Evolutionary conservation across 164 flowering plant genomes (phyloP).

Genomic region (Berberis vulgaris): DNA sequence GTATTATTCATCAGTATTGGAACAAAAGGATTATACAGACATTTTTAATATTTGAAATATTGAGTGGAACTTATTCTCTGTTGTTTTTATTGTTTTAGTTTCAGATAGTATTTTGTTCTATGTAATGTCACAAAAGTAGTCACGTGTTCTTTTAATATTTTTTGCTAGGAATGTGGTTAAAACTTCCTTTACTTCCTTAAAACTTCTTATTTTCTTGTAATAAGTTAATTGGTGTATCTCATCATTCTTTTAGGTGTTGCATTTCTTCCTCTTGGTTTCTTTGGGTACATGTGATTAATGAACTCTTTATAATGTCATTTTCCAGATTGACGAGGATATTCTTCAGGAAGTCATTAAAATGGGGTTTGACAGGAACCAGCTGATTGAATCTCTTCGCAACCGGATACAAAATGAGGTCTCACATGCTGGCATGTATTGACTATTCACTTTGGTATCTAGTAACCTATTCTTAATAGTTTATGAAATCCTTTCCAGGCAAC

Average conservation of each 20-base stretch:
- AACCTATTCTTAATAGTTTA: background rate
- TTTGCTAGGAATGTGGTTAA: no score
- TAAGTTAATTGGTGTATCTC: background rate
- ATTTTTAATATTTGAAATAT: no score
- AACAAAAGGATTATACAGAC: no score
- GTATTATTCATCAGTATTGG: no score
- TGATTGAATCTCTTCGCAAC: background rate
- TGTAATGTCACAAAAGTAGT: no score
- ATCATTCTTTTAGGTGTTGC: background rate
- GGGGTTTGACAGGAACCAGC: constrained; percentile 59
- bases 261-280: background rate
- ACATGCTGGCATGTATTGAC: constrained; percentile 7
- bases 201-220: no score
- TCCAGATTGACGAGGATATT: constrained; percentile 36
- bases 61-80: no score
- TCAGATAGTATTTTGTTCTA: no score
- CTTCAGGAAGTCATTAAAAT: constrained; percentile 74
- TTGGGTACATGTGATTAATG: background rate
- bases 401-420: constrained; percentile 16
- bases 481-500: constrained; percentile 24
- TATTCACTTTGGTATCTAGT: background rate
- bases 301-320: background rate
- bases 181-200: no score
- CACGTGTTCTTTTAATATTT: no score
- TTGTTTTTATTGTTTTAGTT: no score